These are phyloP conservation scores for Candida ulmi DNA, from an alignment of 805 yeast genomes.

Conservation along the genomic window DNA sequence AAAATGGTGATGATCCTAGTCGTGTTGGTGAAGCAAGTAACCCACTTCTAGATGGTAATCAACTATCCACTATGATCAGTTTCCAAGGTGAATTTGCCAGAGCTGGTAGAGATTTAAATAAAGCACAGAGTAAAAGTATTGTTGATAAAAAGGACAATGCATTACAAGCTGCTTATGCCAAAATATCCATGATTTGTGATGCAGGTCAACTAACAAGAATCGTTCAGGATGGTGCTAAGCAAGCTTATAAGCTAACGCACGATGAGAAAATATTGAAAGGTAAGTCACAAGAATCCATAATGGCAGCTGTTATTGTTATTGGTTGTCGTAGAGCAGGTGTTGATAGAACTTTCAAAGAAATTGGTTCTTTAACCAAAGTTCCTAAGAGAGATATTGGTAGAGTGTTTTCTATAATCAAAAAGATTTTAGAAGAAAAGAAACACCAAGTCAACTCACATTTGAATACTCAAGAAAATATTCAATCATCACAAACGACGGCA, in stretches of 20 bases:
- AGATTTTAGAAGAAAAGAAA: slow-evolving; percentile 44
- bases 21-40: slow-evolving; percentile 99
- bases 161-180: slow-evolving; percentile 81
- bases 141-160: slow-evolving; percentile 88
- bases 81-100: slow-evolving; percentile 75
- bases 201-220: slow-evolving; percentile 92
- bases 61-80: slow-evolving; percentile 88
- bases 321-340: slow-evolving; percentile 94
- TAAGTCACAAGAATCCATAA: slow-evolving; percentile 85
- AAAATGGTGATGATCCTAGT: slow-evolving; percentile 95
- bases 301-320: slow-evolving; percentile 93
- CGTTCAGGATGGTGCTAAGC: slow-evolving; percentile 96
- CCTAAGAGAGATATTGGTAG: slow-evolving; percentile 93
- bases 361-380: slow-evolving; percentile 90
- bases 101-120: slow-evolving; percentile 80
- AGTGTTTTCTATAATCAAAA: slow-evolving; percentile 80
- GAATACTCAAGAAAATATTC: slow-evolving; percentile 34
- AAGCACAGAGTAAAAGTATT: slow-evolving; percentile 82
- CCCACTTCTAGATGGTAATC: slow-evolving; percentile 86
- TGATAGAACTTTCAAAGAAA: slow-evolving; percentile 92
- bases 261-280: slow-evolving; percentile 85
- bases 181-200: slow-evolving; percentile 93
- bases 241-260: slow-evolving; percentile 85
- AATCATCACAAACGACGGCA: slow-evolving; percentile 83
- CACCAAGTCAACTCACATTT: slow-evolving; percentile 18